Conservation (phyloP, 1,284 basidiomycete species). For the Bondarzewia mesenterica region DNA sequence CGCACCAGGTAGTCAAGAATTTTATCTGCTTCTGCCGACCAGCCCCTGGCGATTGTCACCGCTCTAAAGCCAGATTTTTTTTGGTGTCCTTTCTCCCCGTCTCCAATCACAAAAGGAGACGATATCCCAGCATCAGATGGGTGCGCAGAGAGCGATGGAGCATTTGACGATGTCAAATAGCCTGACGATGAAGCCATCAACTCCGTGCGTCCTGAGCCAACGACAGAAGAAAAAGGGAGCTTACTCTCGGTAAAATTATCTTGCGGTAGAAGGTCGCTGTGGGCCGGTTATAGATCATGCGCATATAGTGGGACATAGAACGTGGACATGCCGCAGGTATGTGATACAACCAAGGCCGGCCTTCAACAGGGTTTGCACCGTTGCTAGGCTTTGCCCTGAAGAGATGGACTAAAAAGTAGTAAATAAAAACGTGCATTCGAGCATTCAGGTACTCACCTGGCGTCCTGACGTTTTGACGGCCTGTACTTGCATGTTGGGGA, state of each 20-base stretch:
- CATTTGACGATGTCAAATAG: slow-evolving; percentile 44
- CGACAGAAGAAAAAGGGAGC: slow-evolving; percentile 8
- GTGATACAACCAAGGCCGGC: slow-evolving; percentile 74
- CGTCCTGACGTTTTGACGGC: slow-evolving; percentile 9
- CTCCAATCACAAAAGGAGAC: slow-evolving; percentile 17
- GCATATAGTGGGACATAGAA: not conserved
- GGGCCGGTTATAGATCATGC: not conserved
- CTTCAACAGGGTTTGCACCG: slow-evolving; percentile 60
- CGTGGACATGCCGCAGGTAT: slow-evolving; percentile 49
- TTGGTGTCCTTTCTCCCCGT: slow-evolving; percentile 28
- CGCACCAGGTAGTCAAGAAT: slow-evolving; percentile 70
- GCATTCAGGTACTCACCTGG: not conserved
- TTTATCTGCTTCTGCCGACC: slow-evolving; percentile 71
- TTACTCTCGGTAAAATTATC: slow-evolving; percentile 74
- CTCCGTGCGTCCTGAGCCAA: not conserved
- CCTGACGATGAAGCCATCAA: slow-evolving; percentile 25
- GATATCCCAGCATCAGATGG: slow-evolving; percentile 27
- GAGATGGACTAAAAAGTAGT: slow-evolving; percentile 35
- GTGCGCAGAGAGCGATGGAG: slow-evolving; percentile 30
- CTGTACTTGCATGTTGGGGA: slow-evolving; percentile 25
- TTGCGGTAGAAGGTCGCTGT: slow-evolving; percentile 63
- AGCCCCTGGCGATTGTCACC: slow-evolving; percentile 66
- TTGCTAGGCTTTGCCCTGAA: slow-evolving; percentile 53
- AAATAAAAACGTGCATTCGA: not conserved
- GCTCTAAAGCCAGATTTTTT: slow-evolving; percentile 43